These are phyloP conservation scores for Penicillium sp. DNA, from an alignment of 2,329 filamentous ascomycete genomes.

Conservation along the genomic window DNA sequence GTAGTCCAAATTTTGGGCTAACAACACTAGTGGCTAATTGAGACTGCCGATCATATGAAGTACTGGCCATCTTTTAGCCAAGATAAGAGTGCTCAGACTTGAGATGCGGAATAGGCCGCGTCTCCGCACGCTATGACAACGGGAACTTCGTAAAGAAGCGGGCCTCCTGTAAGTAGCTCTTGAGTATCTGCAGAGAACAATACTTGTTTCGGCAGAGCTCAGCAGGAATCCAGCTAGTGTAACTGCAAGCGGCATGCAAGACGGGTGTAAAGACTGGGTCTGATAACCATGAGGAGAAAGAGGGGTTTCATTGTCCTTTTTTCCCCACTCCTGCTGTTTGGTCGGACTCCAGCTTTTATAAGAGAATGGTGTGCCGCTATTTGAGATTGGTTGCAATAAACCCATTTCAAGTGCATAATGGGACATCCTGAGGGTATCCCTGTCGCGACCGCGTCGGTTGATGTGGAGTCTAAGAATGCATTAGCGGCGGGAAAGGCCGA, in stretches of 20 bases:
- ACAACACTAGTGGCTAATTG: neutral
- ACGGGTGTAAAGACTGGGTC: neutral
- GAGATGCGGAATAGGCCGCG: neutral
- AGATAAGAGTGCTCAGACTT: neutral
- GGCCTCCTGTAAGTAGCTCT: too few relatives aligned
- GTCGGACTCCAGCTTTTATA: neutral
- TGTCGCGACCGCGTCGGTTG: conserved; percentile 3
- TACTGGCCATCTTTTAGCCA: neutral
- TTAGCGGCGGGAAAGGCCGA: conserved; percentile 31
- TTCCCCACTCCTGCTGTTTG: neutral
- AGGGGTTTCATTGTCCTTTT: neutral
- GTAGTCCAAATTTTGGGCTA: neutral
- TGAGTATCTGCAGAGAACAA: neutral
- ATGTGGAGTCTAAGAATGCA: conserved; percentile 18
- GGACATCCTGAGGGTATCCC: neutral
- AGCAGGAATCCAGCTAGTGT: neutral
- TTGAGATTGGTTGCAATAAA: neutral
- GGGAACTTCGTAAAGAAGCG: neutral
- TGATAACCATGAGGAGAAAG: neutral
- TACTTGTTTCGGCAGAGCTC: neutral
- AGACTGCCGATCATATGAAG: neutral
- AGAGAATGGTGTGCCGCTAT: too few relatives aligned
- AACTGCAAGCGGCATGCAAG: neutral
- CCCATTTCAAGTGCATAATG: neutral
- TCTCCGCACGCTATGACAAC: neutral